Conservation (phyloP, 2,329 filamentous ascomycete genomes). For the Cladosporium austrohemisphaericum region DNA sequence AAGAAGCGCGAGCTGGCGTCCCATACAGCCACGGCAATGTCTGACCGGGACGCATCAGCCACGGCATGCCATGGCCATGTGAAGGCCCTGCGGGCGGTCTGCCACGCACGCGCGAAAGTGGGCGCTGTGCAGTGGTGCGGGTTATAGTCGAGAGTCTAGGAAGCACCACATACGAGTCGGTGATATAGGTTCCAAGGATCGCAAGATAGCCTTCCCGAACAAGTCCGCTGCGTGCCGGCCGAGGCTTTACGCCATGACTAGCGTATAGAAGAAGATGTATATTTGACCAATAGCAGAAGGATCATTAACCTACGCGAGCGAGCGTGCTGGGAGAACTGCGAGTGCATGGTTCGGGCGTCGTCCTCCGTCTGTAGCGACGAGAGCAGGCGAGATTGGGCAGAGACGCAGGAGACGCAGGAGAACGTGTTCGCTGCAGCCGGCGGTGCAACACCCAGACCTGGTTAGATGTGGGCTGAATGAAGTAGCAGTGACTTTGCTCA, state of each 20-base stretch:
- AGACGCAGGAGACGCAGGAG: not conserved
- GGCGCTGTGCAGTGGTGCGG: not conserved
- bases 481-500: not conserved
- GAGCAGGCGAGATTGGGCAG: not conserved
- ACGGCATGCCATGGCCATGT: not conserved
- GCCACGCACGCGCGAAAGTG: not conserved
- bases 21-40: slow-evolving; percentile 6
- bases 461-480: not conserved
- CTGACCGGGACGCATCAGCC: not conserved
- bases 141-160: not conserved
- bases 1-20: too few relatives aligned
- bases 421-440: not conserved
- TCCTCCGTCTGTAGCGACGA: not conserved
- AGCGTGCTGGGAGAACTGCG: not conserved
- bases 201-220: not conserved
- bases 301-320: slow-evolving; percentile 4
- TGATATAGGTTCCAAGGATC: slow-evolving; percentile 10
- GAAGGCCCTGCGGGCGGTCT: too few relatives aligned
- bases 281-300: slow-evolving; percentile 12
- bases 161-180: slow-evolving; percentile 6
- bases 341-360: slow-evolving; percentile 9
- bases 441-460: not conserved
- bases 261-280: too few relatives aligned
- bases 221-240: slow-evolving; percentile 8
- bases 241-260: slow-evolving; percentile 8